A percentile compares a stretch with the other conserved stretches of the same genome.
These are phyloP conservation scores for Irpex sp. DNA, from an alignment of 1,284 basidiomycete species.

Conservation along the genomic window DNA sequence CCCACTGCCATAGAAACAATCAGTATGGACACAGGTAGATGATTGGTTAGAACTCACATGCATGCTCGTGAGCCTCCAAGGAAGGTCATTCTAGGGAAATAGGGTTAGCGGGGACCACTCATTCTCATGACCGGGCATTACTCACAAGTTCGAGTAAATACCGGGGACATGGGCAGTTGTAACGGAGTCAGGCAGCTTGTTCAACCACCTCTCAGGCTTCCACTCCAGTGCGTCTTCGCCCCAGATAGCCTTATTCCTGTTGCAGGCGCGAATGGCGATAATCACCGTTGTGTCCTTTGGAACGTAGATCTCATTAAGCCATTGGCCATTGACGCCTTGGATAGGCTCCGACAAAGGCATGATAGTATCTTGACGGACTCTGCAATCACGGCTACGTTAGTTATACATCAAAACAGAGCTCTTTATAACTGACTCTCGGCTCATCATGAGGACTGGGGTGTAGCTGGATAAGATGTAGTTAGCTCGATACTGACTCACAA, in stretches of 20 bases:
- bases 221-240: constrained; percentile 24
- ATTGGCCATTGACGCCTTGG: constrained; percentile 32
- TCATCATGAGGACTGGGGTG: constrained; percentile 9
- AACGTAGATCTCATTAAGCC: constrained; percentile 36
- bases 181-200: constrained; percentile 16
- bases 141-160: constrained; percentile 13
- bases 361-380: constrained; percentile 40
- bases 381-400: constrained; percentile 1
- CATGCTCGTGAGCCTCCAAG: constrained; percentile 12
- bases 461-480: neutral
- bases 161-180: constrained; percentile 16
- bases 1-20: neutral
- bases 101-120: neutral
- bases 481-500: neutral
- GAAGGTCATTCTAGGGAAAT: constrained; percentile 14
- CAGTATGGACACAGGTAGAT: neutral
- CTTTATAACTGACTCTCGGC: constrained; percentile 8
- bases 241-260: constrained; percentile 47
- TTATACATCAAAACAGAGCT: too few species aligned
- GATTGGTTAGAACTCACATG: constrained; percentile 10
- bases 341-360: constrained; percentile 46
- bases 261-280: constrained; percentile 39
- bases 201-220: constrained; percentile 21
- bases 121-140: neutral
- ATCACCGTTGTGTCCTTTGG: constrained; percentile 40